These are phyloP conservation scores for Pestalotiopsis sp. DNA, from an alignment of 2,329 filamentous ascomycete genomes.

Conservation along the genomic window DNA sequence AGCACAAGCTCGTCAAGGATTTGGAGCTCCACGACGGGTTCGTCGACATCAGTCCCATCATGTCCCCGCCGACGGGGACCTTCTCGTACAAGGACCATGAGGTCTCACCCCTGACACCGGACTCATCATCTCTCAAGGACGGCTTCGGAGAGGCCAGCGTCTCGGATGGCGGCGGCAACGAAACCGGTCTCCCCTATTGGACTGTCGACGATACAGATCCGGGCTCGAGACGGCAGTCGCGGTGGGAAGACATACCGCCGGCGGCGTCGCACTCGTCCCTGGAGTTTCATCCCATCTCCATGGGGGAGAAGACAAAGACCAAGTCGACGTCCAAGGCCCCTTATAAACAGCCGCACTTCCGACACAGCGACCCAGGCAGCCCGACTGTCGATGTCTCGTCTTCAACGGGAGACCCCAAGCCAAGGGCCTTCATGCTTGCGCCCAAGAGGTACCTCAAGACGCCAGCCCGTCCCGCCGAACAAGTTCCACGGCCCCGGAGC, in stretches of 20 bases:
- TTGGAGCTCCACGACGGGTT: neutral
- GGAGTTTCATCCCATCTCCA: neutral
- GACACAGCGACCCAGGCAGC: conserved; percentile 8
- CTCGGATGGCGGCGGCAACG: neutral
- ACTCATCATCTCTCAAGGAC: neutral
- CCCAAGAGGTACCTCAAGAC: neutral
- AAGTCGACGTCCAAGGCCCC: neutral
- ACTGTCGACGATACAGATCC: neutral
- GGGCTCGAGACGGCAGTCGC: neutral
- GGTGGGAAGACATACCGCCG: conserved; percentile 5
- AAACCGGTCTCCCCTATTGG: neutral
- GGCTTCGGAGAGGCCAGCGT: neutral
- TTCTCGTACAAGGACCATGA: neutral
- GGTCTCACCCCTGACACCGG: conserved; percentile 8
- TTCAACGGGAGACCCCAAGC: neutral
- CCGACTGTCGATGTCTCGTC: neutral
- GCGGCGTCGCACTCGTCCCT: conserved; percentile 1
- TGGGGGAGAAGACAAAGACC: neutral
- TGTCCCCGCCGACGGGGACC: conserved; percentile 1
- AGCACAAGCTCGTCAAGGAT: conserved; percentile 6
- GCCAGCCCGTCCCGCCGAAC: neutral
- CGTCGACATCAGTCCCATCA: conserved; percentile 1
- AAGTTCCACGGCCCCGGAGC: neutral
- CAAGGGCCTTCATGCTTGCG: neutral
- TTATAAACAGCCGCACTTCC: neutral